Evolutionary conservation across 1,284 basidiomycete species (phyloP).

Genomic region (Cystobasidium sp.): DNA sequence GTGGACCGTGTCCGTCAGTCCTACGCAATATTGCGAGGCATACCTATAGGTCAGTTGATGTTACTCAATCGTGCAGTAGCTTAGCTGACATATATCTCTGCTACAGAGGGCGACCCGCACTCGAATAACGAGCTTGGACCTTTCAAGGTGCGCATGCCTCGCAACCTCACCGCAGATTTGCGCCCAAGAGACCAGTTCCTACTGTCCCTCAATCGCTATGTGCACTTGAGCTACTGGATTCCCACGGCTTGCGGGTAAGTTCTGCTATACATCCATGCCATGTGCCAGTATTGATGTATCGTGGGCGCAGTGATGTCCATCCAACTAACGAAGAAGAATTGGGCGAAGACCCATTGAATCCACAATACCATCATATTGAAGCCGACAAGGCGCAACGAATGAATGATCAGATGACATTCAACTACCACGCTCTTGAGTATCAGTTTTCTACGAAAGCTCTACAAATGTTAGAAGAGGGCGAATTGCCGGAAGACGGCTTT

Average conservation of each 20-base stretch:
- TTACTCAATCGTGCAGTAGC: too few species aligned
- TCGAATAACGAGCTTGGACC: conserved; percentile 39
- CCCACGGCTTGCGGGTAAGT: conserved; percentile 44
- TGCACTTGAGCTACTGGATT: conserved; percentile 41
- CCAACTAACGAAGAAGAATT: conserved; percentile 37
- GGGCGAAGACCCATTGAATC: conserved; percentile 40
- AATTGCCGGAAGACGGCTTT: conserved; percentile 43
- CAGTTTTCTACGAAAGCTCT: conserved; percentile 40
- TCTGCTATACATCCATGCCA: background rate
- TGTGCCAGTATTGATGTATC: background rate
- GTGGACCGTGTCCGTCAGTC: conserved; percentile 37
- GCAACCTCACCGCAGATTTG: conserved; percentile 32
- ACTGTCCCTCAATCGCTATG: conserved; percentile 40
- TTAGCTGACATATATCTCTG: background rate
- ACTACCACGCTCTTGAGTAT: conserved; percentile 40
- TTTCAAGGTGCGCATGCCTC: conserved; percentile 45
- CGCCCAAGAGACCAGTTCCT: conserved; percentile 41
- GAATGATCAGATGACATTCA: conserved; percentile 41
- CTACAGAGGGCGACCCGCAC: conserved; percentile 41
- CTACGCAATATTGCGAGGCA: conserved; percentile 34
- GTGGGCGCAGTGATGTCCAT: conserved; percentile 31
- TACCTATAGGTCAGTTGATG: conserved; percentile 29
- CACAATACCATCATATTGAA: conserved; percentile 43
- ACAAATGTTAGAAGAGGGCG: conserved; percentile 42
- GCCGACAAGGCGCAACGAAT: conserved; percentile 42